phyloP scores from a whole-genome alignment of 2,329 filamentous ascomycete species.

The Fusarium floridanum region DNA sequence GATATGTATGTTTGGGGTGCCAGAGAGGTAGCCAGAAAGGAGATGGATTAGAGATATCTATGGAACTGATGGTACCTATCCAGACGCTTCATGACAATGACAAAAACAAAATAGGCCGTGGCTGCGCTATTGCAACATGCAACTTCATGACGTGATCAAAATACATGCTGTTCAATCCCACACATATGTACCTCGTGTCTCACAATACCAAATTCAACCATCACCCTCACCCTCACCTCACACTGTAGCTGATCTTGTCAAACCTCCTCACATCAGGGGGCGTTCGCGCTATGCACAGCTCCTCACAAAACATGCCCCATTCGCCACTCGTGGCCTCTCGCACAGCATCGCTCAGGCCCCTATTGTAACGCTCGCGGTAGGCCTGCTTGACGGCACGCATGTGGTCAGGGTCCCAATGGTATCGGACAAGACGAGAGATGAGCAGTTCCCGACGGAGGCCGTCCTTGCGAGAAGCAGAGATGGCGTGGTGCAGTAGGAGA shows the following conservation, averaged over 20 bases:
- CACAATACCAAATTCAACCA: constrained; percentile 17
- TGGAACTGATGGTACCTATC: constrained; percentile 16
- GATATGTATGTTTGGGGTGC: neutral
- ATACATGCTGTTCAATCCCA: constrained; percentile 6
- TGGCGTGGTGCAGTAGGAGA: constrained; percentile 89
- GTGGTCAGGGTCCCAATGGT: constrained; percentile 93
- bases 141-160: constrained; percentile 13
- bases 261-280: constrained; percentile 70
- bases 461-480: constrained; percentile 79
- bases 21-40: constrained; percentile 4
- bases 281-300: constrained; percentile 74
- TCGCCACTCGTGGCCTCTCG: constrained; percentile 81
- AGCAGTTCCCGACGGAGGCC: constrained; percentile 84
- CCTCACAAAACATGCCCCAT: constrained; percentile 81
- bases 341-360: constrained; percentile 82
- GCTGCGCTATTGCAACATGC: constrained; percentile 19
- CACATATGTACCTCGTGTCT: constrained; percentile 9
- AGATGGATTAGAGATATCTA: constrained; percentile 27
- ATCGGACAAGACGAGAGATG: constrained; percentile 86
- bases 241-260: constrained; percentile 53
- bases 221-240: constrained; percentile 13
- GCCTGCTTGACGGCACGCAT: constrained; percentile 83
- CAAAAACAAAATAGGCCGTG: constrained; percentile 24
- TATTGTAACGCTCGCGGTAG: constrained; percentile 82
- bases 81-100: constrained; percentile 12